Percentiles rank a stretch among this genome's conserved stretches.
phyloP scores from a whole-genome alignment of 768 basidiomycete species.

The Mrakia gelida region DNA sequence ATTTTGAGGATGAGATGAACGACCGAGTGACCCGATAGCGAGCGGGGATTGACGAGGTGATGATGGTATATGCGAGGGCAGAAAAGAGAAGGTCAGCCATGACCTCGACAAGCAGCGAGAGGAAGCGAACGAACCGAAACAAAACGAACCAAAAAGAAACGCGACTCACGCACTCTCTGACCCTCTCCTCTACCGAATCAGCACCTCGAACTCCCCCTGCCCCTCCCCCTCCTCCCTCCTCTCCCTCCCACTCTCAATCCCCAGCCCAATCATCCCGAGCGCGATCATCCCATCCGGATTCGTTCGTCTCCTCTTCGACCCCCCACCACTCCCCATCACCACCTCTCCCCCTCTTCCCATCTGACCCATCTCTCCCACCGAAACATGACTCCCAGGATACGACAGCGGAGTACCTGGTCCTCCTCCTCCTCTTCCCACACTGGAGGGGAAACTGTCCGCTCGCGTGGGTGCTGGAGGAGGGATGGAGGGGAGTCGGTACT shows the following conservation, averaged over 20 bases:
- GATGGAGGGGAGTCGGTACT: background rate
- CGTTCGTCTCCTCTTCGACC: background rate
- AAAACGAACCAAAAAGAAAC: too few species aligned
- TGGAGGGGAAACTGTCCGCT: background rate
- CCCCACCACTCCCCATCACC: background rate
- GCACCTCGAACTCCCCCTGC: background rate
- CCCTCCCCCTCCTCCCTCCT: background rate
- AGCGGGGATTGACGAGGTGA: too few species aligned
- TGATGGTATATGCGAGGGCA: too few species aligned
- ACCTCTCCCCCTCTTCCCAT: background rate
- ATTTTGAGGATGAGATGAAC: too few species aligned
- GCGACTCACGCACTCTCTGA: too few species aligned
- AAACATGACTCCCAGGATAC: background rate
- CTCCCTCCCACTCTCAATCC: background rate
- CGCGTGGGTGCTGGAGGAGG: background rate
- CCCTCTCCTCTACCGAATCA: background rate
- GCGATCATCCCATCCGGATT: background rate
- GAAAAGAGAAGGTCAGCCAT: too few species aligned
- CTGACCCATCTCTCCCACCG: too few species aligned
- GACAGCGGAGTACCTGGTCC: background rate
- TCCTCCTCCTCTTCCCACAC: background rate
- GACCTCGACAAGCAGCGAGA: background rate
- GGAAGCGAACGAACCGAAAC: too few species aligned
- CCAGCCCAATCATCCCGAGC: constrained; percentile 4
- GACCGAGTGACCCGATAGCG: too few species aligned